Base-by-base conservation (phyloP, 2,329 filamentous ascomycete species). In the Boeremia lycopersici region DNA sequence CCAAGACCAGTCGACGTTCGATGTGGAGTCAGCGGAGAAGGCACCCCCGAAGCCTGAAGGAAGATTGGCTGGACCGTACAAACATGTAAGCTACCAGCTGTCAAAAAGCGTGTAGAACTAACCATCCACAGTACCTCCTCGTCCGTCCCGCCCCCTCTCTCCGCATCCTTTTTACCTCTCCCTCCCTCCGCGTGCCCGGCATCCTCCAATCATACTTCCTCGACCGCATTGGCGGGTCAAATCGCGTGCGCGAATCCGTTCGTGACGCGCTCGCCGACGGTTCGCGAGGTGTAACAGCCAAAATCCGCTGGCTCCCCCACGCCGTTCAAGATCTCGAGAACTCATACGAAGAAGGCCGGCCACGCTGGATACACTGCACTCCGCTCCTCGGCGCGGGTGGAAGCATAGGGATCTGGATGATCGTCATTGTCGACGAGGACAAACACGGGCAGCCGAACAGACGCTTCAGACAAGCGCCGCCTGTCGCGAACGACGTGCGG, bases 291-390 rank as follows among this genome's bases (percentile, higher is more conserved):
- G 86, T 92, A 5, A 92, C 89, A 1, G 88, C 88, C 4, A 90
- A 90, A 68, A 83, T 93, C 12, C 83, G 84, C 47, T 93, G 89
- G 89, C 75, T 90, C 1, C 56, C 67, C 8, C 67, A 71, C 10
- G 67, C 71, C 3, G 61, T 69, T 1, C 41, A 63, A 6, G 52
- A 67, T 11, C 79, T 40, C 77, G 76, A 71, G n/a, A 73, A 73
- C 5, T 78, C 81, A 30, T 74, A 78, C 15, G 81, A 79, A 34
- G 78, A 84, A 46, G 89, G 88, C 0, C 81, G 87, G 15, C 81
- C 83, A 43, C 82, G 88, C 38, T 92, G 89, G 89, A 88, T 92
- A 35, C 89, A 92, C 70, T 89, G 88, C 67, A 92, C 89, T 19
- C 89, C 89, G 2, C 76, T 92, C 3, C 74, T 89, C 3, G 88